Evolutionary conservation across 139 green algal species (phyloP).

Genomic region (Dunaliella primolecta): DNA sequence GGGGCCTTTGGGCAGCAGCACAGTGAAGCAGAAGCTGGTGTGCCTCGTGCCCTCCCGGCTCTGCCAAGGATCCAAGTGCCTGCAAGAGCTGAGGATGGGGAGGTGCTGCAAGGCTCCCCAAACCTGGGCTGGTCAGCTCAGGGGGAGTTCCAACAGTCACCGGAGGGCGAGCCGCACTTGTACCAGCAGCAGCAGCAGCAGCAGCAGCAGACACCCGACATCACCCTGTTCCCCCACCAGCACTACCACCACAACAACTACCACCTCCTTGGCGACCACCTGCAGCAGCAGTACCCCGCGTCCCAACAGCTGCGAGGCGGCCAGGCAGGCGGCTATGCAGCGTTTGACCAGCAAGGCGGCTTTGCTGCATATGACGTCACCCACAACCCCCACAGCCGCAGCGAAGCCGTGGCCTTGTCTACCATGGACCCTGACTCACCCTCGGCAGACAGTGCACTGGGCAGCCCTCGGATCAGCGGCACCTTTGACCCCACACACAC

Average conservation of each 20-base stretch:
- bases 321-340: not conserved
- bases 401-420: too few relatives aligned
- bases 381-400: not conserved
- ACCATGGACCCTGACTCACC: not conserved
- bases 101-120: too few relatives aligned
- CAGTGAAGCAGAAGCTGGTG: too few relatives aligned
- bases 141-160: too few relatives aligned
- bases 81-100: too few relatives aligned
- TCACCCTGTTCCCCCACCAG: too few relatives aligned
- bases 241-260: too few relatives aligned
- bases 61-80: too few relatives aligned
- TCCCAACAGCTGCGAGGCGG: not conserved
- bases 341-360: not conserved
- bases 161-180: not conserved
- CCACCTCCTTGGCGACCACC: too few relatives aligned
- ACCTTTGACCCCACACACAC: not conserved
- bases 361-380: not conserved
- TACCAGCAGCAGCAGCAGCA: not conserved
- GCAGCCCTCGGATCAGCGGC: not conserved
- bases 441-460: not conserved
- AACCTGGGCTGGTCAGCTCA: too few relatives aligned
- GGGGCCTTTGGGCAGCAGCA: too few relatives aligned
- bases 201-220: not conserved
- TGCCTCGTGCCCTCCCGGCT: too few relatives aligned
- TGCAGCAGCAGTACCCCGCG: not conserved